phyloP scores from a whole-genome alignment of 208 protist species.

The Crithidia bombi region DNA sequence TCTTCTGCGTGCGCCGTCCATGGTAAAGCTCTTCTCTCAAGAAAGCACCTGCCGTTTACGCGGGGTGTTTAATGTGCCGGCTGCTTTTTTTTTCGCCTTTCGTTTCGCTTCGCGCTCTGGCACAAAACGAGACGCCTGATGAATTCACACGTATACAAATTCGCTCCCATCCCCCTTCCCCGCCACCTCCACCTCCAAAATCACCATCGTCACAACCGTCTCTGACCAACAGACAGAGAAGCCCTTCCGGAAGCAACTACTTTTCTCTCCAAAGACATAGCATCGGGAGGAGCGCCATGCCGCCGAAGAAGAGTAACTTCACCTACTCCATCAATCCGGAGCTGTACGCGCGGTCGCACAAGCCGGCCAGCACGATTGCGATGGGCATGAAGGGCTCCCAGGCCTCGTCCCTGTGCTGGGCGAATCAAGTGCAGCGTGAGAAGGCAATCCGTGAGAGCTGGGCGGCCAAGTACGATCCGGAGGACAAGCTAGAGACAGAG shows the following conservation, averaged over 20 bases:
- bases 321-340: constrained; percentile 61
- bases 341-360: constrained; percentile 54
- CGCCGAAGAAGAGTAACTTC: constrained; percentile 46
- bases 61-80: too few species aligned
- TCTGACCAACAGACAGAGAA: background rate
- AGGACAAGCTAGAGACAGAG: constrained; percentile 11
- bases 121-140: too few species aligned
- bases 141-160: too few species aligned
- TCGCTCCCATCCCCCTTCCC: too few species aligned
- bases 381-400: constrained; percentile 80
- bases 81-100: too few species aligned
- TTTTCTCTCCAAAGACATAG: too few species aligned
- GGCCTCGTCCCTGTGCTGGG: constrained; percentile 58
- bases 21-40: too few species aligned
- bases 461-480: constrained; percentile 45
- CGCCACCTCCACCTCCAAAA: too few species aligned
- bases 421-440: constrained; percentile 57
- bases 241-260: background rate
- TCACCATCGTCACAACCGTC: too few species aligned
- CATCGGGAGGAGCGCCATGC: constrained; percentile 10
- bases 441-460: constrained; percentile 43
- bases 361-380: constrained; percentile 60
- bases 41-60: too few species aligned
- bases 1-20: too few species aligned
- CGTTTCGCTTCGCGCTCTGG: too few species aligned